Conservation (phyloP, 768 basidiomycete species). For the Pilatotrama ljubarskyi region DNA sequence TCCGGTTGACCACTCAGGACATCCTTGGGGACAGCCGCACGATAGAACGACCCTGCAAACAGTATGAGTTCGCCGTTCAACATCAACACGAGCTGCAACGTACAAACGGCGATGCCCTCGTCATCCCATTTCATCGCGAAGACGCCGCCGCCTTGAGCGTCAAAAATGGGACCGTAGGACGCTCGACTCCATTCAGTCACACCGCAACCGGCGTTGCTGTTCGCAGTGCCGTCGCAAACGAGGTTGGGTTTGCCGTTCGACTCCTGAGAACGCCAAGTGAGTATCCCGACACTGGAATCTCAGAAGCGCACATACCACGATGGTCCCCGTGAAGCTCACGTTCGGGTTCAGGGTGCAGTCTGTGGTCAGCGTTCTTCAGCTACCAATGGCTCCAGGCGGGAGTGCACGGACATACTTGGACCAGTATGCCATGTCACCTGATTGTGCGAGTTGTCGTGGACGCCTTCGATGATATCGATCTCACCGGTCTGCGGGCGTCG, state of each 20-base stretch:
- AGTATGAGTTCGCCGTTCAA: neutral
- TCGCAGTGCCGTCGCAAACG: conserved; percentile 44
- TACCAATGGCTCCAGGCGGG: neutral
- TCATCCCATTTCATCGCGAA: conserved; percentile 92
- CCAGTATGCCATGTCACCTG: conserved; percentile 82
- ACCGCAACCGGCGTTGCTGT: conserved; percentile 73
- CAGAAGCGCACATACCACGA: conserved; percentile 48
- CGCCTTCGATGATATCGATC: conserved; percentile 84
- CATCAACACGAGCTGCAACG: conserved; percentile 31
- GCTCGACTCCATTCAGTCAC: conserved; percentile 77
- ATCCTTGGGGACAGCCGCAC: conserved; percentile 71
- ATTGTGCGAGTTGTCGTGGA: conserved; percentile 82
- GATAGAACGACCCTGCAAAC: conserved; percentile 75
- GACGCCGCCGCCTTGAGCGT: conserved; percentile 76
- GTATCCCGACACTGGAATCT: neutral
- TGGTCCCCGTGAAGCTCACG: conserved; percentile 60
- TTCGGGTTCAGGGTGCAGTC: conserved; percentile 60
- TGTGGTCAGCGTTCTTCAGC: conserved; percentile 21
- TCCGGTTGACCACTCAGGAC: conserved; percentile 60
- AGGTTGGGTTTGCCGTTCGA: conserved; percentile 52
- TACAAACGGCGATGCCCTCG: conserved; percentile 72
- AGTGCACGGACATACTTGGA: conserved; percentile 45
- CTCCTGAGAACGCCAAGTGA: conserved; percentile 33
- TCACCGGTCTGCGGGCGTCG: conserved; percentile 58
- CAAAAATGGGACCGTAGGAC: conserved; percentile 84